Conservation (phyloP, 1,284 basidiomycete genomes). For the Cutaneotrichosporon sp. region DNA sequence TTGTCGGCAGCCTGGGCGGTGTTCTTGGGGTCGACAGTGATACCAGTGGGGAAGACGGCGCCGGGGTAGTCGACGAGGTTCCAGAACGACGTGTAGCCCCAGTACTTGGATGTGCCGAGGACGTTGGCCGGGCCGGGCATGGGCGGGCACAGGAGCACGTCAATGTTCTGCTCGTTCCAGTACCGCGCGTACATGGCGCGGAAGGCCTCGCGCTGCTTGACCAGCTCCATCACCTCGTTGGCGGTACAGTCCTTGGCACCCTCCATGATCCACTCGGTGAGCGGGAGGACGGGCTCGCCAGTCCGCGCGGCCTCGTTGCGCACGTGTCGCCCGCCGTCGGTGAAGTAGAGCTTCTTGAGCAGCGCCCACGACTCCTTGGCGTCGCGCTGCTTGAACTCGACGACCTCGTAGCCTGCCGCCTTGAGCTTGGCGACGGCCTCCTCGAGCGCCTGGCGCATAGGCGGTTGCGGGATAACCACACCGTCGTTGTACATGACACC, state of each 20-base stretch:
- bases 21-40: slow-evolving; percentile 23
- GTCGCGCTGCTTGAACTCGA: slow-evolving; percentile 25
- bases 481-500: slow-evolving; percentile 45
- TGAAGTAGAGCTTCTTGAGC: slow-evolving; percentile 30
- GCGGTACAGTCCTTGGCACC: slow-evolving; percentile 16
- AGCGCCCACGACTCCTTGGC: slow-evolving; percentile 30
- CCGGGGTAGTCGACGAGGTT: slow-evolving; percentile 65
- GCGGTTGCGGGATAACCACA: slow-evolving; percentile 36
- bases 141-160: slow-evolving; percentile 39
- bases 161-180: slow-evolving; percentile 27
- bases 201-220: slow-evolving; percentile 26
- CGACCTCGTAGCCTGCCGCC: slow-evolving; percentile 23
- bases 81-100: slow-evolving; percentile 59
- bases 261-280: slow-evolving; percentile 30
- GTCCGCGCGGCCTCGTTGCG: slow-evolving; percentile 10
- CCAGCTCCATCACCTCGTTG: slow-evolving; percentile 31
- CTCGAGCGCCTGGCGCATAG: slow-evolving; percentile 39
- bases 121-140: slow-evolving; percentile 36
- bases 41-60: slow-evolving; percentile 60
- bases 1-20: background rate
- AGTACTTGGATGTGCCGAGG: slow-evolving; percentile 36
- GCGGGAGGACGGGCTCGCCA: slow-evolving; percentile 32
- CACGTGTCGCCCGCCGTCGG: slow-evolving; percentile 36
- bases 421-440: slow-evolving; percentile 26
- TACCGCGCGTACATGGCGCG: slow-evolving; percentile 24